Base-by-base conservation (phyloP, 176 grass and related monocot species). In the Cenchrus americanus region DNA sequence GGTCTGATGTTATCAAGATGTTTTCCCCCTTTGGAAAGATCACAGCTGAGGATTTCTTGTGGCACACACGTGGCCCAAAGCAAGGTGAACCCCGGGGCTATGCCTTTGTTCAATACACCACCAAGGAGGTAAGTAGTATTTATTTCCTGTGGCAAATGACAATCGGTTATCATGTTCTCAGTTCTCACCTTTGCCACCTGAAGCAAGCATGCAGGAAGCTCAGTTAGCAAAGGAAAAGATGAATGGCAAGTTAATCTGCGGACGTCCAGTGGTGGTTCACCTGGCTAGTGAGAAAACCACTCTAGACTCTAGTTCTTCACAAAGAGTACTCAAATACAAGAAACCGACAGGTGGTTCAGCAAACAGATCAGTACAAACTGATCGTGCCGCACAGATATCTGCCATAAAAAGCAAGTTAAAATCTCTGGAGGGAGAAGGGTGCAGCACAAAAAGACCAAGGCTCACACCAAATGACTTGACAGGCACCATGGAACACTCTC, bases 161-260 rank as follows among this genome's bases (percentile, higher is more conserved):
- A 72, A 37, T 78, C 14, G 47, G 26, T 85, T 63, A 65, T 77
- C 7, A 69, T 82, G 52, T 68, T 67, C 24, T 40, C 27, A 11
- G 9, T 86, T 80, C 92, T 98, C 84, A 98, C 84, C 84, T 88
- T 91, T 79, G 67, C 60, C 66, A 86, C 85, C 90, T 94, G 92
- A 98, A 95, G 95, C 93, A 89, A 98, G 92, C 77, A 93, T 91
- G 87, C 92, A 98, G 92, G 92, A 93, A 89, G 95, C 91, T 62
- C 86, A 85, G 90, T 69, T 90, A 76, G 92, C 95, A 67, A 98
- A 98, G 91, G 71, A 86, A 66, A 93, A 95, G 72, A 95, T 95
- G 92, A 93, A 95, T 32, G 95, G 95, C 9, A 95, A 66, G 83
- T 88, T 98, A 26, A 52, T 90, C 34, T 77, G 89, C 14, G 91